These are phyloP conservation scores for Clonostachys rosea DNA, from an alignment of 2,329 filamentous ascomycete genomes.

Conservation along the genomic window DNA sequence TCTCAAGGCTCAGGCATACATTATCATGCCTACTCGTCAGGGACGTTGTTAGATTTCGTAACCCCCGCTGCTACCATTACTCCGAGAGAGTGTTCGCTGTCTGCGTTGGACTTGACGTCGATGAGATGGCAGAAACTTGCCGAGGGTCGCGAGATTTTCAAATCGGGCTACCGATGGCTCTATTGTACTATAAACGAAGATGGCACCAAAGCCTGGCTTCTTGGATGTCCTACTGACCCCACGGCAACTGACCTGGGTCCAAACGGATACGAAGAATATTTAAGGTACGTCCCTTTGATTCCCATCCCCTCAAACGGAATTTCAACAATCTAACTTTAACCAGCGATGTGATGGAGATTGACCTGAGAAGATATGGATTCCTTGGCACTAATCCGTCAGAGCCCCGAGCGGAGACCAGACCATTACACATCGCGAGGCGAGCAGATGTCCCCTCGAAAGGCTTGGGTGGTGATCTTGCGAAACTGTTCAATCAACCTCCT, in stretches of 20 bases:
- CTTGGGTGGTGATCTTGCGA: slow-evolving; percentile 80
- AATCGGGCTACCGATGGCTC: slow-evolving; percentile 90
- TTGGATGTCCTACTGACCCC: slow-evolving; percentile 82
- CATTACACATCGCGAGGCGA: slow-evolving; percentile 39
- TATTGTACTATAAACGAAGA: slow-evolving; percentile 96
- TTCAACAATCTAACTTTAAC: too few species aligned
- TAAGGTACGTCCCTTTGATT: slow-evolving; percentile 42
- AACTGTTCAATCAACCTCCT: slow-evolving; percentile 80
- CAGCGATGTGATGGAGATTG: slow-evolving; percentile 87
- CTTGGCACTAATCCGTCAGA: slow-evolving; percentile 71
- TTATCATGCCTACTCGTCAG: slow-evolving; percentile 92
- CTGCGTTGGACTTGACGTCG: slow-evolving; percentile 79
- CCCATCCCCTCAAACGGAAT: too few species aligned
- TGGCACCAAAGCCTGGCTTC: slow-evolving; percentile 91
- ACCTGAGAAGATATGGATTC: slow-evolving; percentile 86
- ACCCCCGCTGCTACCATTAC: slow-evolving; percentile 87
- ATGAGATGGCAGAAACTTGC: slow-evolving; percentile 93
- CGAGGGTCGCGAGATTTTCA: slow-evolving; percentile 91
- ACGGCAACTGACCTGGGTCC: slow-evolving; percentile 60
- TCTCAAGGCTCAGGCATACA: slow-evolving; percentile 88
- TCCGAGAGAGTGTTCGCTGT: slow-evolving; percentile 83
- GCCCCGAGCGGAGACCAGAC: slow-evolving; percentile 41
- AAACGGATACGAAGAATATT: slow-evolving; percentile 79
- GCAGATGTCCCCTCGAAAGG: slow-evolving; percentile 55
- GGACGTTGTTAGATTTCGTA: slow-evolving; percentile 88